phyloP scores from a whole-genome alignment of 106 monocot genomes.

The Hemerocallis citrina region DNA sequence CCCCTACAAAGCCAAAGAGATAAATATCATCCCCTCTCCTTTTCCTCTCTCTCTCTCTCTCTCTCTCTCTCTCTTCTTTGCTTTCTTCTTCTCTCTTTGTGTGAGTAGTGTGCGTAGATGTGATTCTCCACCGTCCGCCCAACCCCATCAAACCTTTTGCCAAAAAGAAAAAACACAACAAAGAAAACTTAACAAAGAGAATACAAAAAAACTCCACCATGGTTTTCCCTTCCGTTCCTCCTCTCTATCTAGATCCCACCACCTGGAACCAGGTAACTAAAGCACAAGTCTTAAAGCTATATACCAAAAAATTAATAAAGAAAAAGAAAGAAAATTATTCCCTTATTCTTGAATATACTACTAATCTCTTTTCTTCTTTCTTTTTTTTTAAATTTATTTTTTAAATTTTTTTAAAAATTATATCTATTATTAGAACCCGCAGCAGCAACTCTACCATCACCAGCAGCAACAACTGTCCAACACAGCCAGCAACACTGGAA shows the following conservation, averaged over 20 bases:
- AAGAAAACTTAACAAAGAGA: neutral
- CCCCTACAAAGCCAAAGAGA: slow-evolving; percentile 7
- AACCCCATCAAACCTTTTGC: slow-evolving; percentile 15
- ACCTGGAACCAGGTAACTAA: slow-evolving; percentile 59
- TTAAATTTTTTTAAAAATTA: neutral
- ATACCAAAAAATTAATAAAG: too few species aligned
- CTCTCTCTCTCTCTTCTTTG: slow-evolving; percentile 1
- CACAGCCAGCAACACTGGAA: neutral
- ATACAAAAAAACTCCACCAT: slow-evolving; percentile 23
- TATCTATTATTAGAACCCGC: neutral
- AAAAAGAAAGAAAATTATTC: slow-evolving; percentile 4
- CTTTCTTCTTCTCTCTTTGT: neutral
- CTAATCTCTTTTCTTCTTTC: neutral
- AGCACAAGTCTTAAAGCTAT: too few species aligned
- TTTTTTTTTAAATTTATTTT: neutral
- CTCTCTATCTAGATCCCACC: slow-evolving; percentile 57
- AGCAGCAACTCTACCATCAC: slow-evolving; percentile 13
- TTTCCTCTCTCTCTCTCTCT: slow-evolving; percentile 7
- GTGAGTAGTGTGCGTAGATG: slow-evolving; percentile 6
- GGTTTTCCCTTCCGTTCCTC: slow-evolving; percentile 59
- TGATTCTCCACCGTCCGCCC: slow-evolving; percentile 35
- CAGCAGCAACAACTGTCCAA: neutral
- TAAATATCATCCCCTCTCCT: neutral
- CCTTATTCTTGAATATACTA: slow-evolving; percentile 20
- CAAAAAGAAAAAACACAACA: slow-evolving; percentile 10